Conservation (phyloP, 306 rosid species). For the Crotalaria pallida region DNA sequence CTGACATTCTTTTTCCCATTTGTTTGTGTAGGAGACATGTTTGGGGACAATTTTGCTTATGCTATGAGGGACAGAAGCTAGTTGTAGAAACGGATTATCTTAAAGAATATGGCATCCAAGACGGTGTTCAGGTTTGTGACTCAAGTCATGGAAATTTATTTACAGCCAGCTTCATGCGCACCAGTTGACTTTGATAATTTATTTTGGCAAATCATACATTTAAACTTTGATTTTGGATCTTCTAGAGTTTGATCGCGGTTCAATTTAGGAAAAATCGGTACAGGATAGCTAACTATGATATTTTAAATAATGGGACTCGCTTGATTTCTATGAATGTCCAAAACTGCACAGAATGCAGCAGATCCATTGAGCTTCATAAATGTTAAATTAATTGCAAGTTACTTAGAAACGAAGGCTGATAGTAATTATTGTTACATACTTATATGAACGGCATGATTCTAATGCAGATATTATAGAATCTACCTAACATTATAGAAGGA, state of each 20-base stretch:
- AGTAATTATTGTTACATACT: background rate
- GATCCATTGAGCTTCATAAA: background rate
- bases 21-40: constrained; percentile 60
- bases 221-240: background rate
- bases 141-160: background rate
- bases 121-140: constrained; percentile 75
- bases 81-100: constrained; percentile 44
- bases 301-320: too few species aligned
- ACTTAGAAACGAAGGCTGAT: background rate
- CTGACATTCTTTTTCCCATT: background rate
- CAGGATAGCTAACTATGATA: too few species aligned
- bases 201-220: background rate
- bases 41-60: constrained; percentile 89
- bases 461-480: background rate
- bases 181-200: background rate
- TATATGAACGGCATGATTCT: background rate
- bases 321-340: background rate
- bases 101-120: constrained; percentile 58
- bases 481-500: background rate
- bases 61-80: constrained; percentile 63
- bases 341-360: too few species aligned
- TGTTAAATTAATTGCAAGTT: background rate
- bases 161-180: background rate
- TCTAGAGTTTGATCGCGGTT: background rate
- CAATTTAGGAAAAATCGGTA: background rate